Conservation (phyloP, 768 basidiomycete genomes). For the button mushroom (Agaricus bisporus) region DNA sequence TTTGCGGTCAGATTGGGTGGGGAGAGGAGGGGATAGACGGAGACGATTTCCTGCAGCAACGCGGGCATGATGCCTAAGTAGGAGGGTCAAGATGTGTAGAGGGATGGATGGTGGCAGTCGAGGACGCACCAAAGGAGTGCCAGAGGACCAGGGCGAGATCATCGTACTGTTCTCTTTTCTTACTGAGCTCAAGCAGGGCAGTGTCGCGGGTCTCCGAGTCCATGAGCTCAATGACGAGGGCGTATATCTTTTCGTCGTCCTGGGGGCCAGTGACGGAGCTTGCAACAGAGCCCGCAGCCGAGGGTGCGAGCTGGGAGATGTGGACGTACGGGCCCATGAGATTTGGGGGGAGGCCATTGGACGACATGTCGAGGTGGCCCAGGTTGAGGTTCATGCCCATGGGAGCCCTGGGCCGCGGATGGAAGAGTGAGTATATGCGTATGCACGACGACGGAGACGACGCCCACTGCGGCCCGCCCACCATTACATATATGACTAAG, state of each 20-base stretch:
- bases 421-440: constrained; percentile 56
- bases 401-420: background rate
- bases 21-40: constrained; percentile 92
- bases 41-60: constrained; percentile 94
- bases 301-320: background rate
- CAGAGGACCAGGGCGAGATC: constrained; percentile 96
- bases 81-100: constrained; percentile 1
- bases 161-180: constrained; percentile 98
- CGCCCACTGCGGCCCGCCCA: background rate
- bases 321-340: background rate
- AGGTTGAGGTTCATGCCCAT: constrained; percentile 16
- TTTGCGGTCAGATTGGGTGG: constrained; percentile 96
- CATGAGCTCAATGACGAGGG: constrained; percentile 82
- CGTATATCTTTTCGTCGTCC: constrained; percentile 76
- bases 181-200: constrained; percentile 92
- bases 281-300: background rate
- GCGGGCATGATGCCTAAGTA: constrained; percentile 91
- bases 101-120: constrained; percentile 10
- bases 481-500: constrained; percentile 6
- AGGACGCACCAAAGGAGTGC: constrained; percentile 86
- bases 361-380: constrained; percentile 18
- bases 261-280: constrained; percentile 26
- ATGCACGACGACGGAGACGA: constrained; percentile 42
- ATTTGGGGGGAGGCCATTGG: constrained; percentile 19
- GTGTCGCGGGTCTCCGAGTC: constrained; percentile 80